Conservation (phyloP, 176 grass and related monocot genomes). For the Hsuehochloa calcarea region DNA sequence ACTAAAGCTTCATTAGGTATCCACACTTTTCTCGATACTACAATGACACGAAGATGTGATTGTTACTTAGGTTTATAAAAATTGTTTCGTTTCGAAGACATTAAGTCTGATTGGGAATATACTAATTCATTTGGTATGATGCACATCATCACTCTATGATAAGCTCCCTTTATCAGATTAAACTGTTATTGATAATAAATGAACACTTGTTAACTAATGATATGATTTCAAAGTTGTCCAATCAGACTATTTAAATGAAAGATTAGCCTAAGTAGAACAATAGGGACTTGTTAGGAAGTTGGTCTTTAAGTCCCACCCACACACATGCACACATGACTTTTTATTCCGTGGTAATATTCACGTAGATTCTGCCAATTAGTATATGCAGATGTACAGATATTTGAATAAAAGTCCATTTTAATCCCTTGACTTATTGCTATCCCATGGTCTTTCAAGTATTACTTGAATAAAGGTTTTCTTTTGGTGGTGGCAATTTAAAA, state of each 20-base stretch:
- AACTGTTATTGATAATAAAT: not conserved
- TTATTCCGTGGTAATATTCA: not conserved
- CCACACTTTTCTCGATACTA: not conserved
- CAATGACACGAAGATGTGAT: not conserved
- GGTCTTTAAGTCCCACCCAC: not conserved
- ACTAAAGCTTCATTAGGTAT: not conserved
- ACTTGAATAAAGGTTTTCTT: not conserved
- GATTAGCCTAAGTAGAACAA: not conserved
- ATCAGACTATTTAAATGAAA: not conserved
- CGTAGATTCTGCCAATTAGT: not conserved
- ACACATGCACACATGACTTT: too few relatives aligned
- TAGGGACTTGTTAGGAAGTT: not conserved
- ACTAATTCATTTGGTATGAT: not conserved
- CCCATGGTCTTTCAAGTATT: not conserved
- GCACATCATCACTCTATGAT: not conserved
- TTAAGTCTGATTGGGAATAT: not conserved
- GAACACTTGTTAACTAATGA: not conserved
- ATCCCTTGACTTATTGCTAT: not conserved
- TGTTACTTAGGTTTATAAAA: not conserved
- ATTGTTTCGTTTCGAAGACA: not conserved
- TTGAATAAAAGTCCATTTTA: not conserved
- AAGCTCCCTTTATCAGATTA: not conserved
- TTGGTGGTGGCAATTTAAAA: not conserved
- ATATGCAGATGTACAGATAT: not conserved
- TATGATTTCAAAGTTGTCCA: not conserved